A percentile compares a stretch with the other conserved stretches of the same genome.
phyloP scores from a whole-genome alignment of 2,329 filamentous ascomycete species.

The Fonsecaea pugnacius region DNA sequence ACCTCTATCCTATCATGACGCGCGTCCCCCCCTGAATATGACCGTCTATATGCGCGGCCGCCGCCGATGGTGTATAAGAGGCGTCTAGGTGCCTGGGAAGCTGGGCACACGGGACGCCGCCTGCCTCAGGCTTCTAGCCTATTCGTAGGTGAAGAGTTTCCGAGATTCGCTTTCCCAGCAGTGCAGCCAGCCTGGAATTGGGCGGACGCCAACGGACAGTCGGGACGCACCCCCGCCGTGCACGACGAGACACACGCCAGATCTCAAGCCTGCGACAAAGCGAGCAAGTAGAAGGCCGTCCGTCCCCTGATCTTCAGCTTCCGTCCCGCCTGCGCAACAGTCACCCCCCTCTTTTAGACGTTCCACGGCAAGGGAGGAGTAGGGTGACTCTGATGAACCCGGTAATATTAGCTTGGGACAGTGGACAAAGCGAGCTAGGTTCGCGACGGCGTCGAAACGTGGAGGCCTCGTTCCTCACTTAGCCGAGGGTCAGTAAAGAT shows the following conservation, averaged over 20 bases:
- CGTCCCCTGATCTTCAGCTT: slow-evolving; percentile 3
- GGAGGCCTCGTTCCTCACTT: neutral
- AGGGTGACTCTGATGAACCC: neutral
- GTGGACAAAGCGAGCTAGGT: slow-evolving; percentile 1
- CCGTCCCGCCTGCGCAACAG: neutral
- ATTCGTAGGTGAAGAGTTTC: neutral
- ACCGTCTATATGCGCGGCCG: too few species aligned
- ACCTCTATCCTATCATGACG: too few species aligned
- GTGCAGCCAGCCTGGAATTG: neutral
- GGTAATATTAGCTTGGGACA: neutral
- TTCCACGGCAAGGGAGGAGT: neutral
- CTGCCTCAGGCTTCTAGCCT: neutral
- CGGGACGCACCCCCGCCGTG: neutral
- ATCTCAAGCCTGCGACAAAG: slow-evolving; percentile 4
- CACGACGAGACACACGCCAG: slow-evolving; percentile 6
- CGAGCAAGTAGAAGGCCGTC: slow-evolving; percentile 8
- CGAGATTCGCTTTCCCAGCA: neutral
- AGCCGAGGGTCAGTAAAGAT: neutral
- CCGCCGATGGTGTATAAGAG: too few species aligned
- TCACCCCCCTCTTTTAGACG: neutral
- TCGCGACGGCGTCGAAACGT: neutral
- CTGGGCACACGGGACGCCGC: neutral
- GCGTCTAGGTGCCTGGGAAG: neutral
- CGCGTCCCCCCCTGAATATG: too few species aligned
- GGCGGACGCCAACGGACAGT: neutral